Base-by-base conservation (phyloP, 75 land plant species). In the Ceratopteris richardii region DNA sequence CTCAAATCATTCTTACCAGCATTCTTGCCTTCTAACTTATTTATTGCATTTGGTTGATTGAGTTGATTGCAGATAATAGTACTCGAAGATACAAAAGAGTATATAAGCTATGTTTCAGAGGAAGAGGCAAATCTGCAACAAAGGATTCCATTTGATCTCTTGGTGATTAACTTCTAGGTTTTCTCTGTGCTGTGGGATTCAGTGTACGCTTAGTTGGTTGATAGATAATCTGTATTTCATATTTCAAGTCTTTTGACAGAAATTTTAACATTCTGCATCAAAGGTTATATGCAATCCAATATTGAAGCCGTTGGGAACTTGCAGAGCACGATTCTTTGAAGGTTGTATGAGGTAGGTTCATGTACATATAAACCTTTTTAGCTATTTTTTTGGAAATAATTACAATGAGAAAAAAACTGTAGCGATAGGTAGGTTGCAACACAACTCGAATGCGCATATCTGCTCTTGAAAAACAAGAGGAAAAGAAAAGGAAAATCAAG, bases 61-160 rank as follows among this genome's bases (percentile, higher is more conserved):
- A n/a, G n/a, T n/a, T n/a, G n/a, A n/a, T n/a, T 77, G 66, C 78
- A 93, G 98, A 93, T 93, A 3, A 81, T 93, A 59, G 98, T 89
- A 48, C 44, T 89, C 48, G 98, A 93, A 69, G 98, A 93, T 51
- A 93, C 86, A 36, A 65, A 66, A 50, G 82, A 80, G 59, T 86
- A 89, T 52, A 82, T 93, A 23, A 77, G 83, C 54, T 93, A 82
- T 81, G 80, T 76, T 29, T 68, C 82, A 6, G 75, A 73, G 61
- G 80, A 85, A 46, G 98, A 88, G 61, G 61, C 48, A 42, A 73
- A 74, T 65, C 84, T 82, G 28, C 95, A 85, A 41, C 87, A 88
- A 28, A 69, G 98, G 51, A 64, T 47, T 17, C 87, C 95, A 23
- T 93, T 93, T 70, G 87, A 93, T 63, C 90, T 93, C 66, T 60